Evolutionary conservation across 1,139 yeast species (phyloP).

Genomic region (Suhomyces taliae): DNA sequence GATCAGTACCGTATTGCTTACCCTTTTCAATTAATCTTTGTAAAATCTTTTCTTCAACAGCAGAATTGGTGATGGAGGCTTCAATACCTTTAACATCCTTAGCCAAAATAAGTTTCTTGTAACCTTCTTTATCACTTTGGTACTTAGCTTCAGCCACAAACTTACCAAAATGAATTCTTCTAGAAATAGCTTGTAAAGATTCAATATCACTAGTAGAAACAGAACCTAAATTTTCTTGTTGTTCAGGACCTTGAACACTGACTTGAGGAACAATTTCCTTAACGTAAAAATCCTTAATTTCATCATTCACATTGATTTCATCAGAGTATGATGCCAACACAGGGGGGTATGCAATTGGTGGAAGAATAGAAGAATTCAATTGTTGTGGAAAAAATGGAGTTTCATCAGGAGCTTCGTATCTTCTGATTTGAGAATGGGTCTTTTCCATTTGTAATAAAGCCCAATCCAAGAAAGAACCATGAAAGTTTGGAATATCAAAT

Average conservation of each 20-base stretch:
- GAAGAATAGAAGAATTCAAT: constrained; percentile 68
- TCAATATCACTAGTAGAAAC: constrained; percentile 85
- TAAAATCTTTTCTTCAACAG: constrained; percentile 82
- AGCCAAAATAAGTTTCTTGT: constrained; percentile 61
- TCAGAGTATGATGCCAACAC: constrained; percentile 71
- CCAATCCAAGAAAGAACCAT: constrained; percentile 89
- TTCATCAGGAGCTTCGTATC: constrained; percentile 95
- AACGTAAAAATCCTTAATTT: constrained; percentile 68
- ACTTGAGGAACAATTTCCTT: constrained; percentile 71
- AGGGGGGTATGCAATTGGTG: constrained; percentile 75
- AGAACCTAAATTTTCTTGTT: constrained; percentile 83
- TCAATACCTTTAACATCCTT: constrained; percentile 74
- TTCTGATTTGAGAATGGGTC: constrained; percentile 79
- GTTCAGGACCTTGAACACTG: constrained; percentile 70
- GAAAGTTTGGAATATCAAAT: constrained; percentile 62
- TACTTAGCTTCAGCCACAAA: constrained; percentile 97
- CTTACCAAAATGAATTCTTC: constrained; percentile 94
- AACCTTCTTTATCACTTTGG: constrained; percentile 62
- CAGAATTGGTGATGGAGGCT: constrained; percentile 77
- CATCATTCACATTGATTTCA: constrained; percentile 73
- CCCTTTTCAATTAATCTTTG: constrained; percentile 79
- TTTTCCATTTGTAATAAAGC: constrained; percentile 72
- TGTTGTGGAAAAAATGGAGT: constrained; percentile 81
- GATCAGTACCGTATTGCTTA: constrained; percentile 84
- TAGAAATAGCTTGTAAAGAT: constrained; percentile 81